phyloP scores from a whole-genome alignment of 371 early-diverging fungal genomes.

The Syncephalastrum sp. region DNA sequence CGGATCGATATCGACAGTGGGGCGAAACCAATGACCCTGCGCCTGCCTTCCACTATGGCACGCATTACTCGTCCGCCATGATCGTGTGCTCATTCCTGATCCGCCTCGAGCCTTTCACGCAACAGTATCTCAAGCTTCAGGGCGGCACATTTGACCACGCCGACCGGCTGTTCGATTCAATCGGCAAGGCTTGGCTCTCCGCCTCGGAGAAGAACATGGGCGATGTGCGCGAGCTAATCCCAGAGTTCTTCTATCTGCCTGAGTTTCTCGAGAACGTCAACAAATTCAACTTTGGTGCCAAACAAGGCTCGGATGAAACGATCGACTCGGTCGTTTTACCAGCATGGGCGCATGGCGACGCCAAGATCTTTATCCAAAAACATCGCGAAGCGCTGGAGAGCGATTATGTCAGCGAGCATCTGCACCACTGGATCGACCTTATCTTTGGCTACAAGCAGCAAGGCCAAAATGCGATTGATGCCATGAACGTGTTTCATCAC shows the following conservation, averaged over 20 bases:
- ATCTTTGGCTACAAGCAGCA: constrained; percentile 90
- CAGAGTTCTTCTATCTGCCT: constrained; percentile 88
- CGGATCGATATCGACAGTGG: constrained; percentile 58
- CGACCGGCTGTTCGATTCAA: constrained; percentile 65
- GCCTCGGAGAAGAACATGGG: constrained; percentile 75
- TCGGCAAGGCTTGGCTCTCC: constrained; percentile 68
- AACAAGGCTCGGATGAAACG: constrained; percentile 73
- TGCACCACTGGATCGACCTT: constrained; percentile 91
- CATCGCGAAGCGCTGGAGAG: constrained; percentile 92
- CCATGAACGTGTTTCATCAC: constrained; percentile 89
- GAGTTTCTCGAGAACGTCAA: constrained; percentile 85
- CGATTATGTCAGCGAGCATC: constrained; percentile 80
- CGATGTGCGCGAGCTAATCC: constrained; percentile 87
- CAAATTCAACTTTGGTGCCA: constrained; percentile 79
- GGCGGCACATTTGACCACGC: constrained; percentile 91
- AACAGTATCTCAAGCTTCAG: constrained; percentile 74
- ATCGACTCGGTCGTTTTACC: constrained; percentile 80
- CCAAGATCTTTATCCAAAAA: constrained; percentile 83
- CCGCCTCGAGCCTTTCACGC: constrained; percentile 85
- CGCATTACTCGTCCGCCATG: constrained; percentile 89
- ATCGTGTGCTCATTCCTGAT: constrained; percentile 83
- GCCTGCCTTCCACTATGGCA: constrained; percentile 86
- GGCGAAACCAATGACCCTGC: constrained; percentile 74
- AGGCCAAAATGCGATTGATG: constrained; percentile 77
- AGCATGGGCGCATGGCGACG: constrained; percentile 84